Conservation (phyloP, 768 basidiomycete genomes). For the Aureoboletus auriporus region DNA sequence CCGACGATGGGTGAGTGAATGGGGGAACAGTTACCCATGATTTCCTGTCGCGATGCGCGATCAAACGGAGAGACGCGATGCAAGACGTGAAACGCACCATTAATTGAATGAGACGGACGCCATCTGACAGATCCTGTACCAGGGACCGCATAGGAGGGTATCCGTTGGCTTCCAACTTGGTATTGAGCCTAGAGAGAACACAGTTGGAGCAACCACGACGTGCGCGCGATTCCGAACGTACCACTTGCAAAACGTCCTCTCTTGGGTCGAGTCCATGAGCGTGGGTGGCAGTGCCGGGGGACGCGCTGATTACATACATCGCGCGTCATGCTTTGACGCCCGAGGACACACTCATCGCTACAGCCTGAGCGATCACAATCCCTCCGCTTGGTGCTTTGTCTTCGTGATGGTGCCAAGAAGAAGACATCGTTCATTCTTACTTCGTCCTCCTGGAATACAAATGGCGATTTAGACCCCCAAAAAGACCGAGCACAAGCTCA, state of each 20-base stretch:
- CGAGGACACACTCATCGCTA: too few species aligned
- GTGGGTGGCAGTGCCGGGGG: background rate
- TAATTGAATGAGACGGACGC: slow-evolving; percentile 91
- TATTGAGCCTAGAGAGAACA: slow-evolving; percentile 72
- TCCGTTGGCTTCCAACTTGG: slow-evolving; percentile 82
- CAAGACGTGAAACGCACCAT: slow-evolving; percentile 52
- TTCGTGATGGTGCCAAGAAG: too few species aligned
- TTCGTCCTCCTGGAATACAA: too few species aligned
- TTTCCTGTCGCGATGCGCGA: slow-evolving; percentile 60
- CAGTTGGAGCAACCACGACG: background rate
- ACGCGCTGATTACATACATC: too few species aligned
- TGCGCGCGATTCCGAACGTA: slow-evolving; percentile 27
- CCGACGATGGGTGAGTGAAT: slow-evolving; percentile 1
- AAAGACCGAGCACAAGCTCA: too few species aligned
- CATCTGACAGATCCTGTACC: slow-evolving; percentile 88
- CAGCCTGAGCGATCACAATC: too few species aligned
- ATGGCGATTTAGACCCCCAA: too few species aligned
- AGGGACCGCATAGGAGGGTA: slow-evolving; percentile 88
- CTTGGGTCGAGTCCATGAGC: slow-evolving; percentile 44
- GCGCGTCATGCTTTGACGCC: too few species aligned
- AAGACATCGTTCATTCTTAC: too few species aligned
- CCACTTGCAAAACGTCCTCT: slow-evolving; percentile 93
- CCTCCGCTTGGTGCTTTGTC: too few species aligned
- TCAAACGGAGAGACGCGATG: background rate
- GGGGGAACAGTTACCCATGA: slow-evolving; percentile 67